Evolutionary conservation across 257 asterid species (phyloP), one percentile per base, ranked within the genome.

Genomic region (Forsythia viridissima): DNA sequence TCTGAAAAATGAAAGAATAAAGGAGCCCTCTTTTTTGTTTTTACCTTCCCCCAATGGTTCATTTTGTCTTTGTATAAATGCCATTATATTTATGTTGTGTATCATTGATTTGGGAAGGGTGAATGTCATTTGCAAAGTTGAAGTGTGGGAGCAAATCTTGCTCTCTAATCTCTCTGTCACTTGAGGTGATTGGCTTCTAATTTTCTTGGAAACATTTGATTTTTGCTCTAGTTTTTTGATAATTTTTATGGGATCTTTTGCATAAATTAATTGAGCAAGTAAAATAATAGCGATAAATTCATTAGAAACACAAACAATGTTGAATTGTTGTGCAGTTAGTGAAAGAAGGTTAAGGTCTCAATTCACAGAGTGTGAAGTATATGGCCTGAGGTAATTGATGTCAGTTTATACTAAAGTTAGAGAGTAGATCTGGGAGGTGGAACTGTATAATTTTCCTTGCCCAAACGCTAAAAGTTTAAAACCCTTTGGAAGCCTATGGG

Each of bases 11-110:
- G 55, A 38, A 69, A 76, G 66, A n/a, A n/a, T 4, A 72, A 76
- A 69, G 77, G 89, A 80, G 34, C 86, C 87, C 74, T 67, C 76
- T 40, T 79, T 55, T 36, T 42, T 68, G 2, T 55, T 18, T 16
- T 63, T 80, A 3, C 71, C 69, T 52, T 51, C 52, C 74, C 74
- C 68, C 48, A 63, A 74, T 66, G 43, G 16, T 55, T 39, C 65
- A 21, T 40, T 75, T 41, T 77, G 34, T 78, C 41, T 13, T 24
- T 59, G 30, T 72, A 55, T 5, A n/a, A 18, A 46, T 69, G 46
- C 44, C 38, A 15, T 9, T 18, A 66, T 41, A 37, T 75, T 43
- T 80, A 10, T 73, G 46, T 71, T 21, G 12, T 41, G 68, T 12
- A 15, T 82, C 55, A 82, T 76, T 75, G 74, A 75, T 59, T 51